phyloP scores from a whole-genome alignment of 257 asterid species.

The Anisodus acutangulus region DNA sequence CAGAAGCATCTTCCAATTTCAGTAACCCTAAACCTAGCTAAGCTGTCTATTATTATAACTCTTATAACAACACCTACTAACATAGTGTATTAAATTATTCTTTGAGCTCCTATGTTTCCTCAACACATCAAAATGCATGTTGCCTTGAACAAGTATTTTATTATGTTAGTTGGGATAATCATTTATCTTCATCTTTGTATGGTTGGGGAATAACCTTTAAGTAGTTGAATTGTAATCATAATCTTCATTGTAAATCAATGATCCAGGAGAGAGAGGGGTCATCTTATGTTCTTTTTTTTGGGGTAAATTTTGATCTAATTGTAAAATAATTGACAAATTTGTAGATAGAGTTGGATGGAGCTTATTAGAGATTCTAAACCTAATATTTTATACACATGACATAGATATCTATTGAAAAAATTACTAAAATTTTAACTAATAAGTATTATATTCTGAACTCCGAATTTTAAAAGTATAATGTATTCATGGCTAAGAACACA shows the following conservation, averaged over 20 bases:
- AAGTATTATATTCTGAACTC: not conserved
- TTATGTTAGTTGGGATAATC: slow-evolving; percentile 25
- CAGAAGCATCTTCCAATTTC: slow-evolving; percentile 39
- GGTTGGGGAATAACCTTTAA: slow-evolving; percentile 18
- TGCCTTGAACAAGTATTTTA: not conserved
- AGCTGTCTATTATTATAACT: not conserved
- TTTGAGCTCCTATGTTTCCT: slow-evolving; percentile 23
- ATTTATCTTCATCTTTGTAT: slow-evolving; percentile 15
- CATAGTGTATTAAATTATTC: not conserved
- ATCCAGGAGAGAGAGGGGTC: not conserved
- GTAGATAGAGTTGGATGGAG: not conserved
- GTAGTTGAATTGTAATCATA: slow-evolving; percentile 15
- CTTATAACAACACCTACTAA: not conserved
- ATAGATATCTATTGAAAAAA: not conserved
- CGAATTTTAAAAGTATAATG: not conserved
- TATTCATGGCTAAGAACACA: not conserved
- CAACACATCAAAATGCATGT: slow-evolving; percentile 15
- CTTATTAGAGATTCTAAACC: not conserved
- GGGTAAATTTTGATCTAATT: not conserved
- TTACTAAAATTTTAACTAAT: slow-evolving; percentile 42
- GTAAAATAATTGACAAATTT: not conserved
- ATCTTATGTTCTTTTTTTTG: not conserved
- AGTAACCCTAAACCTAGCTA: slow-evolving; percentile 24
- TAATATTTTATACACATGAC: not conserved
- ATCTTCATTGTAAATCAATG: not conserved